A percentile compares a stretch with the other conserved stretches of the same genome.
These are phyloP conservation scores for Apodospora peruviana DNA, from an alignment of 495 filamentous ascomycete genomes.

Conservation along the genomic window DNA sequence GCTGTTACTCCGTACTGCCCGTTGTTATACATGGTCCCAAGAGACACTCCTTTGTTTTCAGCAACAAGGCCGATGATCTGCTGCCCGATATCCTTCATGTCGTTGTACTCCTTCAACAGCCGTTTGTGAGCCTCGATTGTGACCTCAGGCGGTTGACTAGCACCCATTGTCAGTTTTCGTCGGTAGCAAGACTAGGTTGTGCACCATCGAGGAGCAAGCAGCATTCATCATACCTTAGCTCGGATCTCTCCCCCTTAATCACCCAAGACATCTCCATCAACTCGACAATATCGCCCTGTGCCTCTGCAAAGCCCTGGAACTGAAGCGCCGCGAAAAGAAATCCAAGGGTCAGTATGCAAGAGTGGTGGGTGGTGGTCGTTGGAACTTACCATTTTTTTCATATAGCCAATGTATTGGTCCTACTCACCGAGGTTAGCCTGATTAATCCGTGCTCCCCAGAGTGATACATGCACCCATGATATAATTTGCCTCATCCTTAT, in stretches of 20 bases:
- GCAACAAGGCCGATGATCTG: constrained; percentile 71
- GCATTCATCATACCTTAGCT: constrained; percentile 6
- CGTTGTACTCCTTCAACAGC: constrained; percentile 71
- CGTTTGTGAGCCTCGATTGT: constrained; percentile 59
- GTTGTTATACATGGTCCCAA: constrained; percentile 53
- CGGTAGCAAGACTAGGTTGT: neutral
- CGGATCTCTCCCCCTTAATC: neutral
- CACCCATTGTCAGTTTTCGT: neutral
- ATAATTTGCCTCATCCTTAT: constrained; percentile 3
- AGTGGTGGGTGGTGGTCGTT: neutral
- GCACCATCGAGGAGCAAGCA: neutral
- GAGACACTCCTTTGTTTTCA: constrained; percentile 58
- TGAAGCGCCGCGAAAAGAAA: too few relatives aligned
- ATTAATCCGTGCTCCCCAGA: neutral
- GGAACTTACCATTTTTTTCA: constrained; percentile 9
- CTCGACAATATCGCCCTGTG: constrained; percentile 1
- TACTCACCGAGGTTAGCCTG: neutral
- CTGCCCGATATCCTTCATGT: constrained; percentile 67
- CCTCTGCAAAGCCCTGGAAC: constrained; percentile 10
- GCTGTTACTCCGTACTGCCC: constrained; percentile 35
- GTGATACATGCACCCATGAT: constrained; percentile 7
- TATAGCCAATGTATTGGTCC: constrained; percentile 16
- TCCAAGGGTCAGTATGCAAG: neutral
- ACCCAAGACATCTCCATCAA: neutral
- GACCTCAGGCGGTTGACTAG: constrained; percentile 16